Base-by-base conservation (phyloP, 345 rosid species). In the Salix viminalis region DNA sequence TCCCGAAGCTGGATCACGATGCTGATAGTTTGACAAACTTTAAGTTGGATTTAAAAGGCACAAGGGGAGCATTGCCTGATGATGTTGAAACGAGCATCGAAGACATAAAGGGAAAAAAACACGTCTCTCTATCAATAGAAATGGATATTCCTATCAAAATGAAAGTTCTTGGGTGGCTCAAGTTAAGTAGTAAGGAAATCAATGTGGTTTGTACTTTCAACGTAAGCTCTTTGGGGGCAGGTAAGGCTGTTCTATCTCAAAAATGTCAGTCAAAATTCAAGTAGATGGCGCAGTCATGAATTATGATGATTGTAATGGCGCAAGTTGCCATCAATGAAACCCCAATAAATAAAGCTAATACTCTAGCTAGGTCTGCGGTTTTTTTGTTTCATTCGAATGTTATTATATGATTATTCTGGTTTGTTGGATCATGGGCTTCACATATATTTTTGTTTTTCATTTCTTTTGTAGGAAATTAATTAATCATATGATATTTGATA, bases 161-260 rank as follows among this genome's bases (percentile, higher is more conserved):
- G 72, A 86, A 67, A 7, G 67, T 80, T 39, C 72, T 85, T 44
- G 58, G 70, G n/a, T 66, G 73, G 21, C 50, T 88, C 3, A 79
- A 71, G 32, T 78, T 84, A 26, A 81, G 83, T 81, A 75, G 18
- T 44, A 84, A 77, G 75, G 79, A 75, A 71, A 72, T 84, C 37
- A 72, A 80, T 65, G 89, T 88, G 52, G 78, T 78, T 52, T 91
- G 97, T 81, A 75, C 83, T 64, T 80, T 93, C 67, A 78, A 84
- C 76, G 88, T 93, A 48, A 81, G 77, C 69, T 86, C 84, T 2
- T 72, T 87, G 67, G 87, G 82, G 34, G 52, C 14, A 50, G 87
- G 78, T 70, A 78, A 75, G 32, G 82, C 82, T 41, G 66, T 91
- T 83, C 75, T 84, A 60, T 84, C 88, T 15, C 88, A 89, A 78